A percentile compares a stretch with the other conserved stretches of the same genome.
phyloP scores from a whole-genome alignment of 2,329 filamentous ascomycete genomes.

The Ceratocystis colombiana region DNA sequence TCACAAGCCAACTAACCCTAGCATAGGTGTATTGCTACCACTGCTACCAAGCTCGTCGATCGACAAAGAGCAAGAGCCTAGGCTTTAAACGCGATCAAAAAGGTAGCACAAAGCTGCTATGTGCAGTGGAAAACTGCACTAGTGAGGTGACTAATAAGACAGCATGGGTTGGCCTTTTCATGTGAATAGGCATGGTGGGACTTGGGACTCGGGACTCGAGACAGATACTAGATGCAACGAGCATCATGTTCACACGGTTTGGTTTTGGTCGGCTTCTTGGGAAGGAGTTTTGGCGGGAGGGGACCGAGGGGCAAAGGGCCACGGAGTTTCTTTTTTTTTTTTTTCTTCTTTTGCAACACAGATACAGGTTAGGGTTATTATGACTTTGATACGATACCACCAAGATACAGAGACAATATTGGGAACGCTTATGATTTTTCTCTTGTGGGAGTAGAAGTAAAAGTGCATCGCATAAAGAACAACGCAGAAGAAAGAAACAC shows the following conservation, averaged over 20 bases:
- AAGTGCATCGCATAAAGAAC: too few species aligned
- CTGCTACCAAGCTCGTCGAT: slow-evolving; percentile 49
- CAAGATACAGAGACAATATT: too few species aligned
- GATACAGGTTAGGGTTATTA: too few species aligned
- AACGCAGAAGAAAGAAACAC: too few species aligned
- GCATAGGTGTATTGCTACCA: slow-evolving; percentile 51
- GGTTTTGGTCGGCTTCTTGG: too few species aligned
- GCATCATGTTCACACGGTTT: too few species aligned
- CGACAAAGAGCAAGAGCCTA: slow-evolving; percentile 30
- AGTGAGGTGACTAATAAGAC: slow-evolving; percentile 45
- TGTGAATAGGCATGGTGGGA: slow-evolving; percentile 34
- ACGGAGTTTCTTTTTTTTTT: not conserved
- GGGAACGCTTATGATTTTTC: not conserved
- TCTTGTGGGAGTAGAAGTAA: not conserved
- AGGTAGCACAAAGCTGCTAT: slow-evolving; percentile 36
- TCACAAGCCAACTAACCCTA: not conserved
- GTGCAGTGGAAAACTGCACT: slow-evolving; percentile 48
- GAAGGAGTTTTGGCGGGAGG: not conserved
- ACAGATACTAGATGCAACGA: too few species aligned
- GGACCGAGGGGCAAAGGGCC: not conserved
- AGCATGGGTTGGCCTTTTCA: slow-evolving; percentile 53
- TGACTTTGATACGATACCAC: too few species aligned
- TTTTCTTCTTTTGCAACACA: not conserved
- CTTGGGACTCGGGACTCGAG: not conserved
- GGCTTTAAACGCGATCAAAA: slow-evolving; percentile 24